Base-by-base conservation (phyloP, 352 stramenopile species). In the Pythium myriotylum region DNA sequence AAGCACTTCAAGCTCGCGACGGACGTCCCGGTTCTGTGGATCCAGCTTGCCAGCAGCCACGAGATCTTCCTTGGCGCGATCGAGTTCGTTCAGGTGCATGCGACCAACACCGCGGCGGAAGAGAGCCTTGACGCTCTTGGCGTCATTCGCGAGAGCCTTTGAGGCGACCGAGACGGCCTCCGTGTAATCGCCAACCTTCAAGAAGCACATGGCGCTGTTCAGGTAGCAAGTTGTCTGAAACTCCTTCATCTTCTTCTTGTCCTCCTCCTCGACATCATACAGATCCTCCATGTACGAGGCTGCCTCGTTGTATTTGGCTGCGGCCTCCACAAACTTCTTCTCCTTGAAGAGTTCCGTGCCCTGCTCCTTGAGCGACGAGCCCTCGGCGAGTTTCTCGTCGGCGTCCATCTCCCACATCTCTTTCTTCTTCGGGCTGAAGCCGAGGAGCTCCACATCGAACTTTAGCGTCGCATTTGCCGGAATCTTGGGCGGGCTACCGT, bases 361-460 rank as follows among this genome's bases (percentile, higher is more conserved):
- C 61, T 95, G 76, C 6, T 89, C 78, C 63, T 98, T 98, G 26
- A 98, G 70, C 65, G 88, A 82, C 20, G 82, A 79, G 16, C 90
- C 92, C 53, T 96, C 86, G 12, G 73, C 74, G 35, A 98, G 82
- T 65, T 94, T 95, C 62, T 94, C 85, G 19, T 81, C 73, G 0
- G 81, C 63, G 45, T 88, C 78, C 84, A 96, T 94, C 57, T 98
- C 91, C 91, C 91, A 98, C 68, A 94, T 90, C 71, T 98, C 88
- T 71, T 98, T 98, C 35, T 92, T 88, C 74, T 98, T 98, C 50
- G 96, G 90, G 51, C 85, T 83, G 71, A 98, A 98, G 45, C 84
- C 90, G 24, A 99, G 67, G 47, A 99, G 72, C 76, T 99, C 96
- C 9, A 99, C 94, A 47, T 99, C 96, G 73, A 99, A 99, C 68